A percentile compares a stretch with the other conserved stretches of the same genome.
These are phyloP conservation scores for Lodderomyces elongisporus DNA, from an alignment of 1,139 yeast species.

Conservation along the genomic window DNA sequence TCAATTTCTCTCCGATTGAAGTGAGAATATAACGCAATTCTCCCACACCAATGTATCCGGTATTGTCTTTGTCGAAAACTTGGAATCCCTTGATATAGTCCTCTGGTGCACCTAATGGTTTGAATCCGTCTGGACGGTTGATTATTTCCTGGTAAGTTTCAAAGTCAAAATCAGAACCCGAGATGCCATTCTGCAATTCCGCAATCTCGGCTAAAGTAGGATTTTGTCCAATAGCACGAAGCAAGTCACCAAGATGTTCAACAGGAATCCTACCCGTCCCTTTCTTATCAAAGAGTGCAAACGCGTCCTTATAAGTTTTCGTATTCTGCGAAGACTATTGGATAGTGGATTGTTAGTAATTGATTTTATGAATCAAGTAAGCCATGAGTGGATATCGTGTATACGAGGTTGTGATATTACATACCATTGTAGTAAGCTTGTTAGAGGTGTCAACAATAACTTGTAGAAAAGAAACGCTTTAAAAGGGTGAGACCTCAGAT, in stretches of 20 bases:
- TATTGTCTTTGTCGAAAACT: constrained; percentile 91
- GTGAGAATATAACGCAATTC: constrained; percentile 92
- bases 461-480: too few species aligned
- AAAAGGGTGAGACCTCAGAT: too few species aligned
- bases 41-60: constrained; percentile 96
- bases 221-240: constrained; percentile 97
- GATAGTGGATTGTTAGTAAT: too few species aligned
- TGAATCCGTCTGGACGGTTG: constrained; percentile 86
- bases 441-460: too few species aligned
- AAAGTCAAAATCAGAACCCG: constrained; percentile 55
- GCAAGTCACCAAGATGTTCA: constrained; percentile 84
- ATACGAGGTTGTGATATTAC: not conserved
- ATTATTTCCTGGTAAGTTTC: constrained; percentile 75
- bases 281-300: constrained; percentile 93
- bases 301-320: constrained; percentile 91
- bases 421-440: constrained; percentile 1
- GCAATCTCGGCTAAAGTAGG: constrained; percentile 89
- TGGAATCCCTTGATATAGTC: constrained; percentile 97
- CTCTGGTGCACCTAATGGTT: constrained; percentile 88
- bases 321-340: constrained; percentile 44
- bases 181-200: constrained; percentile 55
- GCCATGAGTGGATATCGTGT: not conserved
- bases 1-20: constrained; percentile 86
- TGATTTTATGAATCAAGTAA: too few species aligned
- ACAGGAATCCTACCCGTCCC: constrained; percentile 93